Evolutionary conservation across 2,329 filamentous ascomycete species (phyloP).

Genomic region (Xylaria sp.): DNA sequence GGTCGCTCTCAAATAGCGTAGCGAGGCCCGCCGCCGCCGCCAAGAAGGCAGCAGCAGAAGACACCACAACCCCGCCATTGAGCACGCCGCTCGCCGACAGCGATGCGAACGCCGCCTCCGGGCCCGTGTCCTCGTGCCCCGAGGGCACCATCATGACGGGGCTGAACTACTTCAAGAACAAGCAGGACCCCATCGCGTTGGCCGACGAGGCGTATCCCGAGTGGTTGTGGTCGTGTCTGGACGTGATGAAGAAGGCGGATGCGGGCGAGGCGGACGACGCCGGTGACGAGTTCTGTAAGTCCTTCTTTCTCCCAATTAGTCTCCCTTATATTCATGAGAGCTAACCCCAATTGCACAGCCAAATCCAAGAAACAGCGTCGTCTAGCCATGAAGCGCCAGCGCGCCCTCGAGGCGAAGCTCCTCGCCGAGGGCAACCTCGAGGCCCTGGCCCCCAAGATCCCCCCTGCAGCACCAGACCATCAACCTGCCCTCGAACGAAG

Average conservation of each 20-base stretch:
- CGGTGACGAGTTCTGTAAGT: constrained; percentile 75
- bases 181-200: constrained; percentile 66
- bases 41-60: constrained; percentile 25
- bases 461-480: constrained; percentile 73
- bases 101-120: constrained; percentile 10
- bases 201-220: constrained; percentile 71
- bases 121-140: constrained; percentile 47
- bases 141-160: constrained; percentile 67
- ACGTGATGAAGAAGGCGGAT: constrained; percentile 51
- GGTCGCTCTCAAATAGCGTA: constrained; percentile 38
- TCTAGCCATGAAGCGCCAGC: constrained; percentile 61
- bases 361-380: constrained; percentile 81
- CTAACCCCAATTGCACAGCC: constrained; percentile 41
- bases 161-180: constrained; percentile 71
- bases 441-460: constrained; percentile 62
- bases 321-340: neutral
- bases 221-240: constrained; percentile 73
- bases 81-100: constrained; percentile 28
- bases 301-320: neutral
- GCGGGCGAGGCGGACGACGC: constrained; percentile 48
- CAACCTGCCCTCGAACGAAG: constrained; percentile 57
- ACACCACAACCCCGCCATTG: constrained; percentile 24
- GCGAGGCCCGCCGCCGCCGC: constrained; percentile 31
- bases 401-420: constrained; percentile 52
- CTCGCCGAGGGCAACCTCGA: constrained; percentile 61